Evolutionary conservation across 805 yeast genomes (phyloP).

Genomic region (Kuraishia hungarica): DNA sequence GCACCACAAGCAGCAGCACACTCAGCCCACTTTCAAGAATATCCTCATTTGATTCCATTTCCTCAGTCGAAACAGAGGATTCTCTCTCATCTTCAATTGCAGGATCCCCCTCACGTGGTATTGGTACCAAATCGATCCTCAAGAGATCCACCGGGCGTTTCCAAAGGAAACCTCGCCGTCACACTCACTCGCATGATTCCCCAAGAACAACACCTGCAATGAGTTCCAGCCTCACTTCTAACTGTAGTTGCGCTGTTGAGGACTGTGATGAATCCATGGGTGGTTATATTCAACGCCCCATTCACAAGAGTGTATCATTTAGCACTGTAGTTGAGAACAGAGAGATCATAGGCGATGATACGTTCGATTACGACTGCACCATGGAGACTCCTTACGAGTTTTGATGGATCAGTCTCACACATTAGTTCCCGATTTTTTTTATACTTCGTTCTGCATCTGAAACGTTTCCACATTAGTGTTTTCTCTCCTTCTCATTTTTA

Average conservation of each 20-base stretch:
- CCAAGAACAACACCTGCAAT: not conserved
- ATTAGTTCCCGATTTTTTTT: not conserved
- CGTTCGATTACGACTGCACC: constrained; percentile 26
- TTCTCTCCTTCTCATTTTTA: not conserved
- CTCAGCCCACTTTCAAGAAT: not conserved
- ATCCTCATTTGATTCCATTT: not conserved
- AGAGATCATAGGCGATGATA: constrained; percentile 34
- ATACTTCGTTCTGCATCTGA: not conserved
- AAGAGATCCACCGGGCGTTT: not conserved
- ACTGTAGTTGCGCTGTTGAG: not conserved
- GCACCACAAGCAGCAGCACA: not conserved
- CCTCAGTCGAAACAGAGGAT: not conserved
- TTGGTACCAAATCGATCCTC: not conserved
- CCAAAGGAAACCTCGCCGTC: not conserved
- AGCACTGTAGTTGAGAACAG: constrained; percentile 32
- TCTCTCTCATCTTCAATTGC: not conserved
- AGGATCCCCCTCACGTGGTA: not conserved
- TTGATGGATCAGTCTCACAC: too few relatives aligned
- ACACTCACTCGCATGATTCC: not conserved
- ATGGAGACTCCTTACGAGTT: constrained; percentile 1
- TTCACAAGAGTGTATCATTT: constrained; percentile 32
- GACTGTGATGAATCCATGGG: not conserved
- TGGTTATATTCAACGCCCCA: not conserved
- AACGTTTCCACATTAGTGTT: not conserved
- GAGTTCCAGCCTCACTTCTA: not conserved